Base-by-base conservation (phyloP, 768 basidiomycete species). In the Rossbeevera mucosa region DNA sequence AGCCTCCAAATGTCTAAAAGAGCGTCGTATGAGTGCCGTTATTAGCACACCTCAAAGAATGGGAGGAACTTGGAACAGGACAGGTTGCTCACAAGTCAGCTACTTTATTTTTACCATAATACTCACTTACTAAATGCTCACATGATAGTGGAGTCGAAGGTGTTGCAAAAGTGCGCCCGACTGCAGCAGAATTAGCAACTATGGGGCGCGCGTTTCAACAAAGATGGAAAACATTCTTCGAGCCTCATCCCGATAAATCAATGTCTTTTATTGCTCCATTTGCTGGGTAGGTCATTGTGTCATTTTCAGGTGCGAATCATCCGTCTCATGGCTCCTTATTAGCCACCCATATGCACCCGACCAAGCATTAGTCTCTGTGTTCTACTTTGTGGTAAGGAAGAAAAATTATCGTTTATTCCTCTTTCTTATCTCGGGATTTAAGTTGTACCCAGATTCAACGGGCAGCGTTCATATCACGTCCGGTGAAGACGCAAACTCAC, bases 41-140 rank as follows among this genome's bases (percentile, higher is more conserved):
- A 0, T 31, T 24, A 76, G 75, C 42, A 31, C 62, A 64, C 22
- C 44, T 58, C 4, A 57, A 48, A 18, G 64, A 74, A 40, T 78
- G 70, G 65, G 51, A 61, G 8, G 57, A 60, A 20, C 60, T 62
- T 0, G 81, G 79, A 0, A 71, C 62, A 28, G 81, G 82, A 1
- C 58, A 78, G 36, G 70, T 85, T 59, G 73, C 80, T 1, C 74
- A 78, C 56, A 85, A 80, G 85, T 83, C 25, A 1, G 74, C 31
- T 6, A 2, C 53, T 7, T 13, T 14, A 7, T 12, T 25, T 31
- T 2, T 33, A 9, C 0, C 33, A 2, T 18, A 38, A 25, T 22
- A 20, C 4, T 18, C 40, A 3, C 21, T 24, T 43, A 9, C 21
- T 56, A 12, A 52, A 13, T 38, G 5, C 12, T 20, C 29, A 31